A percentile compares a stretch with the other conserved stretches of the same genome.
Conservation (phyloP, 148 eudicot species). For the Fagopyrum homotropicum region DNA sequence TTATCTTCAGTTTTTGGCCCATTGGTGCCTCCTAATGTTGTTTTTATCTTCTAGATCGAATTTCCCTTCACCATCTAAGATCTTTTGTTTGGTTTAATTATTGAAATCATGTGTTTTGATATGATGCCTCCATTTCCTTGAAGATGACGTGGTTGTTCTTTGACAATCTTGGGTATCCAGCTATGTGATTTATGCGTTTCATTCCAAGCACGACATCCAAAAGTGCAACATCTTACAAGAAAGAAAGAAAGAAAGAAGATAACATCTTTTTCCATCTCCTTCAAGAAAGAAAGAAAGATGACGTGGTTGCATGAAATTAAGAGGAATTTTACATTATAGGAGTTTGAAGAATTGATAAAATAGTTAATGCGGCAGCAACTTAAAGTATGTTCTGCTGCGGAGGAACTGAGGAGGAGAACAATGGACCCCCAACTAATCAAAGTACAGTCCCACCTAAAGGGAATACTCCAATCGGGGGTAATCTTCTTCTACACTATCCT, state of each 20-base stretch:
- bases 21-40: neutral
- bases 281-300: neutral
- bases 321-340: neutral
- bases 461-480: constrained; percentile 19
- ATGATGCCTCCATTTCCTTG: no score
- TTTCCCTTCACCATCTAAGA: no score
- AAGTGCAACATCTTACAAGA: no score
- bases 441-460: constrained; percentile 53
- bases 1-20: neutral
- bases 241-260: no score
- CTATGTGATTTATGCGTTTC: neutral
- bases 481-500: neutral
- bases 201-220: neutral
- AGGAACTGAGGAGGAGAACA: constrained; percentile 60
- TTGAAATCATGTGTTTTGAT: no score
- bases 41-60: neutral
- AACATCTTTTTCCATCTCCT: neutral
- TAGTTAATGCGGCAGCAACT: constrained; percentile 19
- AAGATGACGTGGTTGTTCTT: no score
- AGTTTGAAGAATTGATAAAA: neutral
- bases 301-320: neutral
- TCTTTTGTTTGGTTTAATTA: no score
- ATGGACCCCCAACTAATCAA: constrained; percentile 56
- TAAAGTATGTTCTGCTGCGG: constrained; percentile 73
- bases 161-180: neutral